These are phyloP conservation scores for Aspergillus caelatus DNA, from an alignment of 2,329 filamentous ascomycete genomes.

Conservation along the genomic window DNA sequence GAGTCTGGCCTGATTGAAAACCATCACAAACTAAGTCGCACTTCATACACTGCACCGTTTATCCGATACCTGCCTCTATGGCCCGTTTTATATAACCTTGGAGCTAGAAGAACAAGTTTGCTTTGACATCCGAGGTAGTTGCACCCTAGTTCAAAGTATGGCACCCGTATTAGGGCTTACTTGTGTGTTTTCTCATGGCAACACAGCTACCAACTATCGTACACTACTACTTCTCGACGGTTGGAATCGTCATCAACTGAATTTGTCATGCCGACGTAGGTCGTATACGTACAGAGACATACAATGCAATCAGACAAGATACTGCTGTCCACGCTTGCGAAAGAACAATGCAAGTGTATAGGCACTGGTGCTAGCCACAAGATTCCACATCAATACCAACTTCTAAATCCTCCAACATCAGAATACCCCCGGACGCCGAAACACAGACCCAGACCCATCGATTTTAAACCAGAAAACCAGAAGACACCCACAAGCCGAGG, in stretches of 20 bases:
- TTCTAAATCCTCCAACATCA: slow-evolving; percentile 25
- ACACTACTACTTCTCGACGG: background rate
- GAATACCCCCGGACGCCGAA: slow-evolving; percentile 31
- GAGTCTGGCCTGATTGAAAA: background rate
- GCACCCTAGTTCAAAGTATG: background rate
- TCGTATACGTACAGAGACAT: slow-evolving; percentile 27
- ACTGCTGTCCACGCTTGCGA: slow-evolving; percentile 8
- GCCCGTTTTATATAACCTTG: background rate
- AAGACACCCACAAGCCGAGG: slow-evolving; percentile 18
- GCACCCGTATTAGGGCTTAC: background rate
- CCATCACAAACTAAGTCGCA: background rate
- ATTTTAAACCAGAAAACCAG: slow-evolving; percentile 24
- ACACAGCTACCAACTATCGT: background rate
- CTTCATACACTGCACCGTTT: background rate
- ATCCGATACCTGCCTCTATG: background rate
- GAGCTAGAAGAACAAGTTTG: background rate
- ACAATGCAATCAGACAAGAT: slow-evolving; percentile 13
- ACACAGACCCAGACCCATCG: slow-evolving; percentile 27
- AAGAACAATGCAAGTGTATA: slow-evolving; percentile 2
- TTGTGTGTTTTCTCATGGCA: too few species aligned
- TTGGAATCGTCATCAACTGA: slow-evolving; percentile 19
- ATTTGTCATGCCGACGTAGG: slow-evolving; percentile 27
- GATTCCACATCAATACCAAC: slow-evolving; percentile 20
- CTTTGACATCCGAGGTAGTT: background rate
- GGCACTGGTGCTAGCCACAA: slow-evolving; percentile 14